Percentiles rank a stretch among this genome's conserved stretches.
phyloP scores from a whole-genome alignment of 441 rosid species.

The Pelargonium citronellum region DNA sequence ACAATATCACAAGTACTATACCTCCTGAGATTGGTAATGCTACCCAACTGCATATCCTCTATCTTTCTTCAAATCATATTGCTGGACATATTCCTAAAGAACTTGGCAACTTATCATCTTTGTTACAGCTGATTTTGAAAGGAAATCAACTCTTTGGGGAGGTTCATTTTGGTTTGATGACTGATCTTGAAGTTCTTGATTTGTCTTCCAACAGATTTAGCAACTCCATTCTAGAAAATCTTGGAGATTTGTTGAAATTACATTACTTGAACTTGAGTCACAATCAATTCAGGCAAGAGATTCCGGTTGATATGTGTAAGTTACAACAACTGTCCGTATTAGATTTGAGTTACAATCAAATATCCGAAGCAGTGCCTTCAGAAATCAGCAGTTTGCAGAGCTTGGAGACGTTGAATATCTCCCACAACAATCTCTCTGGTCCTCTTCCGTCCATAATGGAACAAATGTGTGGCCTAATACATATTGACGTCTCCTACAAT shows the following conservation, averaged over 20 bases:
- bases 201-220: constrained; percentile 22
- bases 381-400: constrained; percentile 12
- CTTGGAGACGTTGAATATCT: constrained; percentile 26
- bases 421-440: constrained; percentile 32
- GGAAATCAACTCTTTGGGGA: constrained; percentile 25
- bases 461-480: not conserved
- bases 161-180: constrained; percentile 19
- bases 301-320: constrained; percentile 16
- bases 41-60: constrained; percentile 3
- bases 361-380: constrained; percentile 13
- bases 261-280: constrained; percentile 26
- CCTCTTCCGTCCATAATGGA: constrained; percentile 7
- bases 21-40: constrained; percentile 30
- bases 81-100: constrained; percentile 31
- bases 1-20: constrained; percentile 23
- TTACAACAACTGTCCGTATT: constrained; percentile 15
- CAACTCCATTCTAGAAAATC: constrained; percentile 10
- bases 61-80: constrained; percentile 33
- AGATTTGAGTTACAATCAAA: constrained; percentile 24
- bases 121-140: constrained; percentile 9
- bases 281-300: constrained; percentile 18
- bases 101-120: constrained; percentile 17
- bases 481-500: constrained; percentile 30
- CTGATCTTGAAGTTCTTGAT: constrained; percentile 18
- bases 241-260: constrained; percentile 12